A percentile compares a stretch with the other conserved stretches of the same genome.
Evolutionary conservation across 495 filamentous ascomycete species (phyloP).

Genomic region (Penicillium crystallinum): DNA sequence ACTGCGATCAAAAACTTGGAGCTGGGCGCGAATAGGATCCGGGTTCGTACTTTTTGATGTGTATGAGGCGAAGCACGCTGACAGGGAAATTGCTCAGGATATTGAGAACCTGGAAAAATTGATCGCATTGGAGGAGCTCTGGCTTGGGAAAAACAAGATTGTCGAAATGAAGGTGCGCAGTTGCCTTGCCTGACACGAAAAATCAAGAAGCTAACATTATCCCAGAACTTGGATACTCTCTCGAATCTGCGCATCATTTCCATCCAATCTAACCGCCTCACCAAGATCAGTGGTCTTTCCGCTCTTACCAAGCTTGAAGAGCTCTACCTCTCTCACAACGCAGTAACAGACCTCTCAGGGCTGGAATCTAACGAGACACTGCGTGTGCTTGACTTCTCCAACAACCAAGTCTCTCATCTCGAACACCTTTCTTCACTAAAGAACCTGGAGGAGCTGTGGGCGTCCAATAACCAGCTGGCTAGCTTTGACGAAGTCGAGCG

Average conservation of each 20-base stretch:
- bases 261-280: slow-evolving; percentile 95
- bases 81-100: slow-evolving; percentile 48
- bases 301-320: slow-evolving; percentile 79
- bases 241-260: slow-evolving; percentile 81
- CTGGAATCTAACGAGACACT: slow-evolving; percentile 66
- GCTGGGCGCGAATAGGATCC: slow-evolving; percentile 84
- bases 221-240: slow-evolving; percentile 61
- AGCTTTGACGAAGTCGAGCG: slow-evolving; percentile 81
- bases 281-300: slow-evolving; percentile 67
- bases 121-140: slow-evolving; percentile 73
- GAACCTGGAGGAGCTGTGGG: slow-evolving; percentile 88
- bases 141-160: slow-evolving; percentile 98
- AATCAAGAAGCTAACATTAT: background rate
- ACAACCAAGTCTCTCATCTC: slow-evolving; percentile 76
- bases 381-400: slow-evolving; percentile 80
- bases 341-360: slow-evolving; percentile 70
- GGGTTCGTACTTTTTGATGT: slow-evolving; percentile 39
- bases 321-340: slow-evolving; percentile 97
- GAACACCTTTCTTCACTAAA: slow-evolving; percentile 62
- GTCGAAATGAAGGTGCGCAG: slow-evolving; percentile 63
- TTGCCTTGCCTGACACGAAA: background rate
- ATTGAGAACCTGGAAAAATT: slow-evolving; percentile 83
- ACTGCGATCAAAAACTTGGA: slow-evolving; percentile 75
- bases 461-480: slow-evolving; percentile 75
- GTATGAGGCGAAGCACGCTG: background rate